Conservation (phyloP, 805 yeast genomes). For the Pichia insulana region DNA sequence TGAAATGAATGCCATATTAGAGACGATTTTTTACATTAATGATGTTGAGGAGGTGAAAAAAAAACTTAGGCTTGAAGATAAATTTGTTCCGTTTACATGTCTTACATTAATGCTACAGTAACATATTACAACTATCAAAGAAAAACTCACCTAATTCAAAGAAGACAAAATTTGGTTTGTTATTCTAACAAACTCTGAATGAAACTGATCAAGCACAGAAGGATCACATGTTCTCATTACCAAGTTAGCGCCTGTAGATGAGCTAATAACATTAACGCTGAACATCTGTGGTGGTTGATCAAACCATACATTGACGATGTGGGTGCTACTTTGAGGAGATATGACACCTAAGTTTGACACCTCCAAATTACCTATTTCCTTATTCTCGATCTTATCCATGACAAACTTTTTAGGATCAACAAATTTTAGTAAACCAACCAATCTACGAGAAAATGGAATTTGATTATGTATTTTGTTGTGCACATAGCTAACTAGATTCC, state of each 20-base stretch:
- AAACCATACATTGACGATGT: slow-evolving; percentile 6
- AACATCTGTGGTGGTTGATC: slow-evolving; percentile 11
- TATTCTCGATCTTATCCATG: not conserved
- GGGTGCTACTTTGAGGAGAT: not conserved
- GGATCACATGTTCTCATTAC: not conserved
- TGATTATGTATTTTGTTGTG: slow-evolving; percentile 4
- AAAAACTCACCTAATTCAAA: not conserved
- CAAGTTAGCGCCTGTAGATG: slow-evolving; percentile 4
- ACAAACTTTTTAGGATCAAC: slow-evolving; percentile 5
- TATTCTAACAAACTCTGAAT: too few species aligned
- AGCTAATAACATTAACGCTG: slow-evolving; percentile 7
- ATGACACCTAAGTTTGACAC: slow-evolving; percentile 8
- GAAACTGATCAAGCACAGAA: too few species aligned
- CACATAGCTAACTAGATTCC: slow-evolving; percentile 5
- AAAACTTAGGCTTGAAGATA: too few species aligned
- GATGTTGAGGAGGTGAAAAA: too few species aligned
- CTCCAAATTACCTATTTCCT: slow-evolving; percentile 11
- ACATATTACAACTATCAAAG: too few species aligned
- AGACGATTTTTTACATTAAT: too few species aligned
- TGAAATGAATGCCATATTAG: too few species aligned
- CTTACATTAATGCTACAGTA: too few species aligned
- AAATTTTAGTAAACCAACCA: slow-evolving; percentile 7
- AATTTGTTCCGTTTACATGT: too few species aligned
- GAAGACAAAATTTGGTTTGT: too few species aligned
- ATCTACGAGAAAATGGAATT: not conserved